Percentiles rank a stretch among this genome's conserved stretches.
These are phyloP conservation scores for Lachnellula cervina DNA, from an alignment of 2,329 filamentous ascomycete species.

Conservation along the genomic window DNA sequence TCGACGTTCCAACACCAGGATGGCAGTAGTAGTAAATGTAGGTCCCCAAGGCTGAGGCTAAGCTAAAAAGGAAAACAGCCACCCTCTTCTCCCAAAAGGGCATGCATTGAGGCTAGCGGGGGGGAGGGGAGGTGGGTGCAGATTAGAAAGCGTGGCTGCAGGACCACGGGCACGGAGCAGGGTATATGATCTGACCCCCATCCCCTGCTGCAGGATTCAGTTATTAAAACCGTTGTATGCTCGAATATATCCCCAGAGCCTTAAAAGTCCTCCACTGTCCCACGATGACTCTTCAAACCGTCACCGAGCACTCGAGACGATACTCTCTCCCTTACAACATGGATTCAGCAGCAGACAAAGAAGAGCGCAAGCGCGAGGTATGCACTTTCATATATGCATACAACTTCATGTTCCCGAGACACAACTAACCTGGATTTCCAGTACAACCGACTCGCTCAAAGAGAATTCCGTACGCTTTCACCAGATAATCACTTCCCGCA, in stretches of 20 bases:
- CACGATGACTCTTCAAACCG: slow-evolving; percentile 23
- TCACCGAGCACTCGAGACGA: slow-evolving; percentile 19
- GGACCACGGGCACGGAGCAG: slow-evolving; percentile 8
- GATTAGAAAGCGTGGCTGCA: slow-evolving; percentile 3
- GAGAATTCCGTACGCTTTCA: slow-evolving; percentile 38
- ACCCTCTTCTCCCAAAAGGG: slow-evolving; percentile 10
- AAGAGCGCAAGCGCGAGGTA: slow-evolving; percentile 34
- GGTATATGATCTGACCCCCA: slow-evolving; percentile 26
- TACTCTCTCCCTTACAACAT: slow-evolving; percentile 25
- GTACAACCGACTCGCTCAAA: slow-evolving; percentile 40
- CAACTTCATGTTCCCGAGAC: background rate
- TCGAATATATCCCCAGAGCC: slow-evolving; percentile 8
- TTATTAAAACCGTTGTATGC: slow-evolving; percentile 4
- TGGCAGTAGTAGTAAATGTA: slow-evolving; percentile 14
- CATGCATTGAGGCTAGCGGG: slow-evolving; percentile 8
- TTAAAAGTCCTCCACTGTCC: slow-evolving; percentile 10
- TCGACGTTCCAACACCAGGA: slow-evolving; percentile 2
- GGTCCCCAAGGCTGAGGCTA: slow-evolving; percentile 24
- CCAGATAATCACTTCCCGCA: background rate
- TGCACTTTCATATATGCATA: background rate
- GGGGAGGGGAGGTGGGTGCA: slow-evolving; percentile 6
- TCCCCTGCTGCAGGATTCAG: slow-evolving; percentile 16
- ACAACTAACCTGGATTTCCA: slow-evolving; percentile 10
- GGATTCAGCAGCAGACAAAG: slow-evolving; percentile 31
- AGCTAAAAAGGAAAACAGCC: slow-evolving; percentile 3